Evolutionary conservation across 768 basidiomycete genomes (phyloP).

Genomic region (Boletus patriciae): DNA sequence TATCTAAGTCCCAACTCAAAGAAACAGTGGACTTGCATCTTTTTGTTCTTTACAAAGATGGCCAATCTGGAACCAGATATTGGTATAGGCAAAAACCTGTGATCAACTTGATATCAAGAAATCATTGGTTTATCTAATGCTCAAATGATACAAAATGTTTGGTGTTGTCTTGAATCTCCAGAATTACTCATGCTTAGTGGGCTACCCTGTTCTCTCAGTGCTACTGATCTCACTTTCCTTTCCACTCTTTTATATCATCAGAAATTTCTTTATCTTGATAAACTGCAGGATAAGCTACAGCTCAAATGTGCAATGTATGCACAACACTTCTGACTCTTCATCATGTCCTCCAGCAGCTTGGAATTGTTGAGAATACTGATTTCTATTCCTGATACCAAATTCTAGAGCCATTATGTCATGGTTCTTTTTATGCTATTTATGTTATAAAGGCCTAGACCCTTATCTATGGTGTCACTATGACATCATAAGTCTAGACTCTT

Average conservation of each 20-base stretch:
- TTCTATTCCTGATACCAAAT: conserved; percentile 10
- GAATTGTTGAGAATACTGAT: background rate
- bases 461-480: too few relatives aligned
- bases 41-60: too few relatives aligned
- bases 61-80: too few relatives aligned
- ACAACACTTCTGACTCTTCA: background rate
- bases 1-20: too few relatives aligned
- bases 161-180: background rate
- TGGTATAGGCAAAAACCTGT: background rate
- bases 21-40: too few relatives aligned
- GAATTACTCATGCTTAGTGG: background rate
- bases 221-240: background rate
- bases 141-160: background rate
- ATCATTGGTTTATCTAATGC: background rate
- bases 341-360: background rate
- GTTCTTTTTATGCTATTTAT: background rate
- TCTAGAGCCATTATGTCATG: conserved; percentile 1
- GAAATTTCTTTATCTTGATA: background rate
- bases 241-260: background rate
- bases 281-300: background rate
- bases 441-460: too few relatives aligned
- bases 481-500: too few relatives aligned
- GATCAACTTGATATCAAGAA: background rate
- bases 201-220: background rate
- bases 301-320: background rate